Evolutionary conservation across 495 filamentous ascomycete species (phyloP).

Genomic region (Hypoxylon crocopeplum): DNA sequence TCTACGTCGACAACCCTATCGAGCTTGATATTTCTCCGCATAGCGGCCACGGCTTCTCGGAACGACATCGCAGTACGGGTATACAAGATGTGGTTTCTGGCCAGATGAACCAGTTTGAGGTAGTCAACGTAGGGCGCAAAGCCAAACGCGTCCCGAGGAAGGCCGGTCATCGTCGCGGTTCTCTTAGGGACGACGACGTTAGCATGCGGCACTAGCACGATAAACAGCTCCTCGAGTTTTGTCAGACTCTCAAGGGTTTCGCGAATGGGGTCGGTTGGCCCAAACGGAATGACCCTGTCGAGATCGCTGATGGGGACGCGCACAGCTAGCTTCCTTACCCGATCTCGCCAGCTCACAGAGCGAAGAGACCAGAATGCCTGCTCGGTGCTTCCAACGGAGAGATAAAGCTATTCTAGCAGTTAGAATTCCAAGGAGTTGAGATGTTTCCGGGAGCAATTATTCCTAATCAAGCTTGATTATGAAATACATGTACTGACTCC

Average conservation of each 20-base stretch:
- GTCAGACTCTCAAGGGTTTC: conserved; percentile 17
- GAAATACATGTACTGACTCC: no score
- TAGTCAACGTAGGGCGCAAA: conserved; percentile 31
- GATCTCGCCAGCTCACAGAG: conserved; percentile 12
- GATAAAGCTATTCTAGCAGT: conserved; percentile 12
- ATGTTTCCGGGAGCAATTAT: no score
- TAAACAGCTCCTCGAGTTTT: conserved; percentile 21
- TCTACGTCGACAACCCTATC: conserved; percentile 32
- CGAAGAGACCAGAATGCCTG: conserved; percentile 32
- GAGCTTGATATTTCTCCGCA: conserved; percentile 11
- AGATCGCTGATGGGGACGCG: conserved; percentile 27
- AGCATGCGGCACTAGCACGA: conserved; percentile 20
- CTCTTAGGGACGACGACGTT: not conserved
- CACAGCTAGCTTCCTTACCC: conserved; percentile 17
- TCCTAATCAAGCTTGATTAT: no score
- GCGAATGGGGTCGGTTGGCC: conserved; percentile 23
- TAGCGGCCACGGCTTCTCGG: conserved; percentile 1
- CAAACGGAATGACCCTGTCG: conserved; percentile 27
- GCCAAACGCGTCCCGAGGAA: conserved; percentile 13
- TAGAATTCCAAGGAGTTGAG: no score
- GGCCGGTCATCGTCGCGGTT: not conserved
- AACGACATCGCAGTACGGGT: conserved; percentile 25
- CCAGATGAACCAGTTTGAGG: conserved; percentile 18
- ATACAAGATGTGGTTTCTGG: conserved; percentile 19
- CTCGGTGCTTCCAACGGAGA: conserved; percentile 22